Percentiles rank a stretch among this genome's conserved stretches.
These are phyloP conservation scores for Trichoderma orchidacearum DNA, from an alignment of 495 filamentous ascomycete genomes.

Conservation along the genomic window DNA sequence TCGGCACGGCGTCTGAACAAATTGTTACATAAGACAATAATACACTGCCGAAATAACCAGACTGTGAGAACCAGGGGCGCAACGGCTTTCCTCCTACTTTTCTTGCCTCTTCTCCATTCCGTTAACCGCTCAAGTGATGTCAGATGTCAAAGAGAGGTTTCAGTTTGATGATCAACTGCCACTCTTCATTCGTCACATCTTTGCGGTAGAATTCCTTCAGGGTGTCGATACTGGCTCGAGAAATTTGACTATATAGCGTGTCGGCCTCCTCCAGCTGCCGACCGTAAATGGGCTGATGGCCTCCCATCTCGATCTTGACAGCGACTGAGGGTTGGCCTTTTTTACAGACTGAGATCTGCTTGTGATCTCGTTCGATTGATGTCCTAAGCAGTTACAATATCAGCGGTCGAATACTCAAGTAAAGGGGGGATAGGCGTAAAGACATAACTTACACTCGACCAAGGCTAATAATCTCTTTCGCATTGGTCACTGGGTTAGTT, in stretches of 20 bases:
- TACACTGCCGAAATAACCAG: neutral
- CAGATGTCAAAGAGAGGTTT: conserved; percentile 85
- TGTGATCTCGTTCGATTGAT: conserved; percentile 96
- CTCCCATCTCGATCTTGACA: conserved; percentile 88
- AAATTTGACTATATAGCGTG: conserved; percentile 74
- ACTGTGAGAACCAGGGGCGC: neutral
- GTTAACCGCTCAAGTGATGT: conserved; percentile 1
- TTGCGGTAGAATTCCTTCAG: conserved; percentile 91
- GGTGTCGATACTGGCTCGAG: conserved; percentile 76
- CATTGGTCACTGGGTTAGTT: conserved; percentile 60
- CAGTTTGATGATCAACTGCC: conserved; percentile 80
- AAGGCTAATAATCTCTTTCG: conserved; percentile 68
- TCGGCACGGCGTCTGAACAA: neutral
- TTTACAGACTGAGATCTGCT: conserved; percentile 79
- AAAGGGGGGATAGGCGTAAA: neutral
- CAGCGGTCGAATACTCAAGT: conserved; percentile 5
- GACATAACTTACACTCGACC: conserved; percentile 79
- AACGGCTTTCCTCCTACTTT: neutral
- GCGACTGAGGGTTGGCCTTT: conserved; percentile 93
- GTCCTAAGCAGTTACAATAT: conserved; percentile 38
- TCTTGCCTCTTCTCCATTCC: conserved; percentile 2
- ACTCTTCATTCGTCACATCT: conserved; percentile 89
- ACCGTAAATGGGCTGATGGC: conserved; percentile 90
- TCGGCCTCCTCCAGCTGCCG: conserved; percentile 94
- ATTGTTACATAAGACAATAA: neutral